Base-by-base conservation (phyloP, 2,329 filamentous ascomycete species). In the Cytospora piceicola region DNA sequence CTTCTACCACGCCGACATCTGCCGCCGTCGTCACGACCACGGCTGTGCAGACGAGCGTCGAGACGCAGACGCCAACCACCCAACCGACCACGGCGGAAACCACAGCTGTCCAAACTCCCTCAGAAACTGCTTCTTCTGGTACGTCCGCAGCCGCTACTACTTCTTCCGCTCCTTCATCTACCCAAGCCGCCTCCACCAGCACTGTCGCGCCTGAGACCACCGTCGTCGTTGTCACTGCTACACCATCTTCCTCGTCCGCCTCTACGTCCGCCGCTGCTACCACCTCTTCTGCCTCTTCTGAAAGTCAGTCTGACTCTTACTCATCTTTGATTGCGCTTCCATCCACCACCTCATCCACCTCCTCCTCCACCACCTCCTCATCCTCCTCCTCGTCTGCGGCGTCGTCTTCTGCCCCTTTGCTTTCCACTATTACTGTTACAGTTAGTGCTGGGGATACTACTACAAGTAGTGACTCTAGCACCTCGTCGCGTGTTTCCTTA, bases 71-170 rank as follows among this genome's bases (percentile, higher is more conserved):
- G 29, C 27, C 65, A n/a, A 57, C 64, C 12, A 42, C 56, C 14
- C 36, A 56, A 14, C 69, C 70, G 63, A 67, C 72, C 67, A 70
- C 75, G 69, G 71, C 69, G 29, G 69, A 70, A 30, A 69, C 70
- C 29, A 67, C 69, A 65, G 70, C 72, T 53, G 68, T 70, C 58
- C 73, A 69, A 17, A 32, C 65, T 42, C 36, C 62, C 59, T 68
- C 66, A 63, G 58, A 63, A 58, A 39, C 59, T 63, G 66, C 71
- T 70, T 68, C 70, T 64, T 65, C 71, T 72, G 75, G 71, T 75
- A 74, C 70, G 73, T 78, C 71, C 36, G 65, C 29, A 58, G 42
- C 71, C 32, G 71, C 57, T 63, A 58, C 68, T n/a, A n/a, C n/a
- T n/a, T n/a, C n/a, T n/a, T n/a, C n/a, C n/a, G n/a, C n/a, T 64